Conservation (phyloP, 176 grass and related monocot species). For the Raddia distichophylla region DNA sequence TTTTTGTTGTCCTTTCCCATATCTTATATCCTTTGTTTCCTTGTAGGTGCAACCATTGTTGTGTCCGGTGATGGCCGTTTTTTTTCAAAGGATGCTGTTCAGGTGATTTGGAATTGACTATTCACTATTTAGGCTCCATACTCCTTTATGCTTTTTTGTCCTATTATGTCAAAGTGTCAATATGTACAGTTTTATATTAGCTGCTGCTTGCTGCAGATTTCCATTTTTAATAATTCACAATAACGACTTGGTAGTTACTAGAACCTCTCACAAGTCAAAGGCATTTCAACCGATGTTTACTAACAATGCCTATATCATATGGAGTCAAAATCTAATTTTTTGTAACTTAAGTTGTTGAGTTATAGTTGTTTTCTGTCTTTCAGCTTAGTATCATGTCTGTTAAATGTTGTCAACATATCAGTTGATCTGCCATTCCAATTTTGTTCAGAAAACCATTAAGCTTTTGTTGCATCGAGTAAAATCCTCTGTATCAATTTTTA, state of each 20-base stretch:
- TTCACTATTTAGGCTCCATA: slow-evolving; percentile 18
- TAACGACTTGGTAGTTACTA: not conserved
- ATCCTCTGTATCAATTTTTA: not conserved
- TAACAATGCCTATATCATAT: not conserved
- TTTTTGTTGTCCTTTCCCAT: slow-evolving; percentile 5
- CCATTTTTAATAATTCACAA: not conserved
- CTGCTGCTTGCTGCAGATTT: not conserved
- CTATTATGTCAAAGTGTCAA: not conserved
- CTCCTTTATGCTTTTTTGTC: not conserved
- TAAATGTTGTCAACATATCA: not conserved
- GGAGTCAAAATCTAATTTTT: not conserved
- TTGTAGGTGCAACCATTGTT: slow-evolving; percentile 90
- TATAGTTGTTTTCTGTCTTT: not conserved
- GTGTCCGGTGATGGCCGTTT: slow-evolving; percentile 99
- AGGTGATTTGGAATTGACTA: slow-evolving; percentile 53
- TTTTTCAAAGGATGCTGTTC: slow-evolving; percentile 97
- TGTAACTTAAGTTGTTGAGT: not conserved
- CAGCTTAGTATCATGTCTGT: not conserved
- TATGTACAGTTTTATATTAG: not conserved
- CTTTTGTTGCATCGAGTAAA: not conserved
- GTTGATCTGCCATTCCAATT: not conserved
- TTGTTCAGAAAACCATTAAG: not conserved
- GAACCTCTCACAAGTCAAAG: not conserved
- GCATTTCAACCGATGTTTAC: not conserved
- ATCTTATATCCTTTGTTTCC: slow-evolving; percentile 12